phyloP scores from a whole-genome alignment of 2,329 filamentous ascomycete species.

The Diaporthe citriasiana region DNA sequence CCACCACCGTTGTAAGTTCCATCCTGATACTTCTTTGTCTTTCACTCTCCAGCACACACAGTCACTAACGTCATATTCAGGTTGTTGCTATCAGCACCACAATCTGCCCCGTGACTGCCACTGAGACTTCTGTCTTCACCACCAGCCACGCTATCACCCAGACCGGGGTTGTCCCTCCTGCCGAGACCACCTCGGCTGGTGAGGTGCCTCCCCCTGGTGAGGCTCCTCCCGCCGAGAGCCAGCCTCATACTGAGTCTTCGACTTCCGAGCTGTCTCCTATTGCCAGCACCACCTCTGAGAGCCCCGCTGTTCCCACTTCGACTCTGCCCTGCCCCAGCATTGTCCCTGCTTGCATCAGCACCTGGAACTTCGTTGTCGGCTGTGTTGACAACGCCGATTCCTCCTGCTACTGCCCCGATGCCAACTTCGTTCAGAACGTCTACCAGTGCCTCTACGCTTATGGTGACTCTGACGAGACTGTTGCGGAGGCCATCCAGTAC shows the following conservation, averaged over 20 bases:
- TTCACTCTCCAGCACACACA: too few relatives aligned
- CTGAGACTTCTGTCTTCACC: constrained; percentile 54
- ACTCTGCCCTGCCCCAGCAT: constrained; percentile 75
- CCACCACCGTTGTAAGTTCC: constrained; percentile 54
- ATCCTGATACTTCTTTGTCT: background rate
- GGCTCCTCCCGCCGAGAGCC: constrained; percentile 37
- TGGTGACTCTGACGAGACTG: constrained; percentile 75
- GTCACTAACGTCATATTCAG: constrained; percentile 40
- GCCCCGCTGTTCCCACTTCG: constrained; percentile 55
- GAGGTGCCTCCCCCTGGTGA: constrained; percentile 34
- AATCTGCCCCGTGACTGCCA: constrained; percentile 73
- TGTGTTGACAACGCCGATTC: constrained; percentile 87
- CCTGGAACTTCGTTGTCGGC: constrained; percentile 81
- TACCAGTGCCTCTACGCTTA: constrained; percentile 86
- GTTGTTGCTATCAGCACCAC: constrained; percentile 72
- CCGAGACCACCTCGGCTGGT: constrained; percentile 41
- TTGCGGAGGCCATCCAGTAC: constrained; percentile 81
- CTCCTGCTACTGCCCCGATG: constrained; percentile 88
- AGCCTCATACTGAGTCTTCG: constrained; percentile 33
- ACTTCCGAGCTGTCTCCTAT: constrained; percentile 42
- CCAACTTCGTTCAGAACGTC: constrained; percentile 82
- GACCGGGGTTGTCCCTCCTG: constrained; percentile 38
- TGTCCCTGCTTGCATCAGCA: constrained; percentile 91
- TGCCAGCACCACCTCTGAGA: constrained; percentile 58
- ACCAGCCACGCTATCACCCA: constrained; percentile 44